phyloP scores from a whole-genome alignment of 2,329 filamentous ascomycete species.

The Neocatenulostroma microsporum region DNA sequence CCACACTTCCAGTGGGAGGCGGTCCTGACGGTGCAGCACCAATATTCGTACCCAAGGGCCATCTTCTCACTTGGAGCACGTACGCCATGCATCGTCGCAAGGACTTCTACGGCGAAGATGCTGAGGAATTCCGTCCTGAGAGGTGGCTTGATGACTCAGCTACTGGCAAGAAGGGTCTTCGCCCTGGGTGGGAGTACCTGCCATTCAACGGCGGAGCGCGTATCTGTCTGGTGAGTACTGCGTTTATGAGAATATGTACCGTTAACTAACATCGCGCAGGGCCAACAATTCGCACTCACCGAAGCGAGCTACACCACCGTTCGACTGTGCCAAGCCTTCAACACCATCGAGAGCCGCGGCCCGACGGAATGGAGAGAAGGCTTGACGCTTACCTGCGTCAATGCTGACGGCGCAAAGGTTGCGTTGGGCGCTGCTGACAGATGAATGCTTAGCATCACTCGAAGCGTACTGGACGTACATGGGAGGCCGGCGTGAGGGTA shows the following conservation, averaged over 20 bases:
- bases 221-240: constrained; percentile 22
- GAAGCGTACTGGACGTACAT: too few species aligned
- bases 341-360: constrained; percentile 31
- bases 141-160: constrained; percentile 30
- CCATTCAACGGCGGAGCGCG: constrained; percentile 33
- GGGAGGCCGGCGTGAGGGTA: too few species aligned
- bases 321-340: constrained; percentile 64
- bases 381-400: constrained; percentile 24
- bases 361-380: constrained; percentile 23
- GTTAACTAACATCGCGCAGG: constrained; percentile 12
- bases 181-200: constrained; percentile 31
- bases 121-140: constrained; percentile 34
- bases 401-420: constrained; percentile 24
- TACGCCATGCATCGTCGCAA: constrained; percentile 65
- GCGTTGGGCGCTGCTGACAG: constrained; percentile 18
- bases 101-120: constrained; percentile 42
- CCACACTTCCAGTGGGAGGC: constrained; percentile 62
- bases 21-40: constrained; percentile 48
- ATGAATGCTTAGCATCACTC: too few species aligned
- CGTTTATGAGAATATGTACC: constrained; percentile 12
- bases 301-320: constrained; percentile 68
- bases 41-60: constrained; percentile 59
- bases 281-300: constrained; percentile 68
- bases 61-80: constrained; percentile 57
- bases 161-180: constrained; percentile 24